Evolutionary conservation across 129 eudicot species (phyloP).

Genomic region (Dittrichia graveolens): DNA sequence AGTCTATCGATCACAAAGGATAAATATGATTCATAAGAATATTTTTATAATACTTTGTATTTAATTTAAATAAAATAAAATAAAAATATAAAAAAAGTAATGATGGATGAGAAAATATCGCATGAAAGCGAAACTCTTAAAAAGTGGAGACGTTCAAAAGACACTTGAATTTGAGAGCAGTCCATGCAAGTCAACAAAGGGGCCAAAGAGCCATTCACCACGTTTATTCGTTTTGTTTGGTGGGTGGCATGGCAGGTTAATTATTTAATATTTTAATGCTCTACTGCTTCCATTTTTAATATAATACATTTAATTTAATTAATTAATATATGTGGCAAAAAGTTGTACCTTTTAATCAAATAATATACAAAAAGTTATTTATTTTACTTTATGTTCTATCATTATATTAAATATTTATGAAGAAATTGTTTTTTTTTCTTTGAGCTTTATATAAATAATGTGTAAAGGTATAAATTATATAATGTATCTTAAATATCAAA

Average conservation of each 20-base stretch:
- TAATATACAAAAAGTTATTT: neutral
- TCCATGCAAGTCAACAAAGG: conserved; percentile 26
- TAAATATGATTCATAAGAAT: too few species aligned
- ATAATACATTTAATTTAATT: neutral
- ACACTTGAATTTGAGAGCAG: conserved; percentile 9
- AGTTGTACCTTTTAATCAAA: neutral
- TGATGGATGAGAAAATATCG: neutral
- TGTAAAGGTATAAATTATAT: too few species aligned
- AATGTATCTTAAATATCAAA: too few species aligned
- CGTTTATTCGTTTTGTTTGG: conserved; percentile 42
- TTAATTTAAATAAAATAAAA: neutral
- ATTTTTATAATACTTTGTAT: neutral
- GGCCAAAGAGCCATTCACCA: conserved; percentile 36
- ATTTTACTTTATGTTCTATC: neutral
- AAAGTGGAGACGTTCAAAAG: conserved; percentile 10
- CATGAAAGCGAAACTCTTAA: neutral
- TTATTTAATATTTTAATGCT: neutral
- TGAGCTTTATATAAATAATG: too few species aligned
- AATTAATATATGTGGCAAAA: neutral
- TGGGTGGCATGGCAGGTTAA: conserved; percentile 26
- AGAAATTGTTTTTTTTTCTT: neutral
- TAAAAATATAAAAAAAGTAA: neutral
- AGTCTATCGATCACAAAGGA: too few species aligned
- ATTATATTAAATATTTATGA: neutral
- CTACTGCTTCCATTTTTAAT: neutral